Base-by-base conservation (phyloP, 2,329 filamentous ascomycete species). In the Sarocladium strictum region DNA sequence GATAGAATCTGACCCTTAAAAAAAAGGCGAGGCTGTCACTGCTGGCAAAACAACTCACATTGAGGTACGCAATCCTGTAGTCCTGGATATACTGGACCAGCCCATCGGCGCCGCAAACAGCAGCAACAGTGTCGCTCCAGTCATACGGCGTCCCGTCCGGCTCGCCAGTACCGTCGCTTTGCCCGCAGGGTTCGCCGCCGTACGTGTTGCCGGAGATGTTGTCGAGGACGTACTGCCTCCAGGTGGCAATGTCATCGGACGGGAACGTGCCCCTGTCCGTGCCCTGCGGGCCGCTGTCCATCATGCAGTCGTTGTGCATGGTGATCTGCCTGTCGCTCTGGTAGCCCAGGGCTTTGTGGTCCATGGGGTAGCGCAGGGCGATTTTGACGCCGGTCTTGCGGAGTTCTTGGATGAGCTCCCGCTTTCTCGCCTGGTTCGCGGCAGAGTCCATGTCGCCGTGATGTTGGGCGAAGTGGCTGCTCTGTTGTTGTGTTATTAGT, bases 301-400 rank as follows among this genome's bases (percentile, higher is more conserved):
- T n/a, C 63, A 64, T 23, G 65, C 65, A 32, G 62, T 62, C 19
- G 69, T 70, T 17, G 67, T 72, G 17, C 53, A 68, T 59, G 1
- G 67, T 72, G 1, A 62, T 67, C 2, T 61, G 64, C 33, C 55
- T 47, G 33, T 59, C 53, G 27, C 26, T 51, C 19, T 53, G 23
- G 26, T 47, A 58, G 40, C 40, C 40, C 27, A 59, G 51, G 17
- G 27, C 43, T 19, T 49, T 38, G 53, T 59, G 58, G 38, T 59
- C 58, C 12, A 37, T 35, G 24, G 58, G 58, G 40, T 59, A 58
- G 11, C 58, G 56, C 15, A 59, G 38, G 3, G 58, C 58, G n/a
- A 59, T 41, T 41, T 58, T 59, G 29, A 23, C 19, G 12, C 55
- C 58, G 26, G 35, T 54, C 15, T 19, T 35, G 11, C n/a, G 55